phyloP scores from a whole-genome alignment of 345 rosid species.

The Pseudoturritis turrita region DNA sequence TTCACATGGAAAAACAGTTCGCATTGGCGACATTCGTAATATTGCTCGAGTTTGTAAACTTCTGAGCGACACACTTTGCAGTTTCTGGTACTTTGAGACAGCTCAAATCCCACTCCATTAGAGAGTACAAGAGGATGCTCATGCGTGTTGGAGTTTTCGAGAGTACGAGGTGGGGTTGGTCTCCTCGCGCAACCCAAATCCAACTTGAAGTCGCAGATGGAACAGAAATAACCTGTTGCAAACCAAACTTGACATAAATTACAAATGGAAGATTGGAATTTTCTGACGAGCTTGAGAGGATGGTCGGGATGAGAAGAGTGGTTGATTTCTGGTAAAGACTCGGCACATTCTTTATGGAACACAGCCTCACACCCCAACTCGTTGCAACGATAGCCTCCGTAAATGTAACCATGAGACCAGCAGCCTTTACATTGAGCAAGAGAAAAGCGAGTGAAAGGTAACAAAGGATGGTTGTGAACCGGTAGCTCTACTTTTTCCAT shows the following conservation, averaged over 20 bases:
- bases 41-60: too few relatives aligned
- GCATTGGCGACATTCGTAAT: background rate
- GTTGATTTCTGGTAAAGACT: background rate
- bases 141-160: background rate
- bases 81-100: background rate
- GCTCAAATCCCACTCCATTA: too few relatives aligned
- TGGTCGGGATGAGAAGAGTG: background rate
- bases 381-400: background rate
- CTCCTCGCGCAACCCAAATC: background rate
- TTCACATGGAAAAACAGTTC: background rate
- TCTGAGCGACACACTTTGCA: background rate
- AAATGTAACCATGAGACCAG: background rate
- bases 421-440: background rate
- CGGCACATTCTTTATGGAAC: background rate
- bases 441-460: background rate
- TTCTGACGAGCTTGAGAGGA: background rate
- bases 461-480: background rate
- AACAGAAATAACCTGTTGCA: background rate
- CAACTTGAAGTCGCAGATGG: background rate
- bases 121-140: background rate
- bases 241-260: background rate
- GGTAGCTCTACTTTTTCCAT: background rate
- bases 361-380: background rate
- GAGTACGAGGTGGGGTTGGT: background rate
- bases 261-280: background rate